Evolutionary conservation across 2,329 filamentous ascomycete species (phyloP).

Genomic region (Pseudocercospora vitis): DNA sequence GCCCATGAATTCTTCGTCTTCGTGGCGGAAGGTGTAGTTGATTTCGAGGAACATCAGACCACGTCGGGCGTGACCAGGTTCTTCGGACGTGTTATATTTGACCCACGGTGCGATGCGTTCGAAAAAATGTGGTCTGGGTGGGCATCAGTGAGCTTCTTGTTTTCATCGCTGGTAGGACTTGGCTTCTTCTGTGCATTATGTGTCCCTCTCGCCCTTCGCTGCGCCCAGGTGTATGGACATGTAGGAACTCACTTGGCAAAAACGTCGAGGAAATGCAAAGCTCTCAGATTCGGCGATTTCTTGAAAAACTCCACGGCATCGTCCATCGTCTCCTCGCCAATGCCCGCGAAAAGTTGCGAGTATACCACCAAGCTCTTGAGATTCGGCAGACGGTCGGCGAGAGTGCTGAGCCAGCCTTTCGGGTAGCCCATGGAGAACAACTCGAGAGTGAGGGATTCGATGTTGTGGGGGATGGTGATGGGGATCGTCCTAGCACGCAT

Average conservation of each 20-base stretch:
- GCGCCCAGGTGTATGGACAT: not conserved
- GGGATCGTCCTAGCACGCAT: too few species aligned
- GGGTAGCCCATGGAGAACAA: slow-evolving; percentile 52
- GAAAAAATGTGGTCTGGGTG: slow-evolving; percentile 41
- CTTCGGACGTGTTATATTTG: slow-evolving; percentile 35
- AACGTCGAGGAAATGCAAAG: slow-evolving; percentile 51
- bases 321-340: slow-evolving; percentile 39
- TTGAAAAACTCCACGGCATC: slow-evolving; percentile 48
- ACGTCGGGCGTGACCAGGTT: slow-evolving; percentile 30
- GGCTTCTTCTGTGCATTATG: too few species aligned
- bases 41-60: slow-evolving; percentile 48
- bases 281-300: slow-evolving; percentile 38
- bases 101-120: slow-evolving; percentile 33
- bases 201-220: too few species aligned
- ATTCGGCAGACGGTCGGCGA: slow-evolving; percentile 44
- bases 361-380: slow-evolving; percentile 49
- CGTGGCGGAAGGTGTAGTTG: slow-evolving; percentile 50
- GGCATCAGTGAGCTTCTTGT: too few species aligned
- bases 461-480: slow-evolving; percentile 39
- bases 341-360: slow-evolving; percentile 48
- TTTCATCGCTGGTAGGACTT: too few species aligned
- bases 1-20: slow-evolving; percentile 45
- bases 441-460: slow-evolving; percentile 50
- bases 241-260: slow-evolving; percentile 38
- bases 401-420: slow-evolving; percentile 43